Conservation (phyloP, 768 basidiomycete genomes). For the Hericium rajendrae region DNA sequence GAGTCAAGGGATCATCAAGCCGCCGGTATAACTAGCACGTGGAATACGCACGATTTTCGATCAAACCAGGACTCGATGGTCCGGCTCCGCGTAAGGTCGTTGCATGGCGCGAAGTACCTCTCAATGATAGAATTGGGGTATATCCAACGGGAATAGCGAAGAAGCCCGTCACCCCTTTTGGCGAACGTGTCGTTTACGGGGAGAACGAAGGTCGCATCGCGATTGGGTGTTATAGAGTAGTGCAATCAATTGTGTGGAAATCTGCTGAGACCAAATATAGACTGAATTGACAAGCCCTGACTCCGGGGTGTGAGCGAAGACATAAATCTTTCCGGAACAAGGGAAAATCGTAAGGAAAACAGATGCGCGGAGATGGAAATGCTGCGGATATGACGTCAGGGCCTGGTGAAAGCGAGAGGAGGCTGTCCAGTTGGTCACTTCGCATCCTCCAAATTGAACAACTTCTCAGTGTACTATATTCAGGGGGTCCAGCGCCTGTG, state of each 20-base stretch:
- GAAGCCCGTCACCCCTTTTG: neutral
- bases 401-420: neutral
- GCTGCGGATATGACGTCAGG: constrained; percentile 1
- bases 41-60: too few relatives aligned
- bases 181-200: neutral
- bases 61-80: too few relatives aligned
- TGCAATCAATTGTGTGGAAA: too few relatives aligned
- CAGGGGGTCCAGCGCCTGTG: too few relatives aligned
- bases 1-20: constrained; percentile 6
- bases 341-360: neutral
- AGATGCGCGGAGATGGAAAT: constrained; percentile 1
- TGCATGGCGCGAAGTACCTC: too few relatives aligned
- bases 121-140: neutral
- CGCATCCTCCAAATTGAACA: neutral
- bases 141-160: neutral
- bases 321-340: neutral
- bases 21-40: neutral
- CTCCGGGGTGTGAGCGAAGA: too few relatives aligned
- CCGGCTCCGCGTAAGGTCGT: too few relatives aligned
- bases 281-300: too few relatives aligned
- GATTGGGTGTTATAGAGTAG: too few relatives aligned
- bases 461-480: too few relatives aligned
- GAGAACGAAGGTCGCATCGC: neutral
- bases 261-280: too few relatives aligned
- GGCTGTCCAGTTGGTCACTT: neutral